Conservation (phyloP, 2,329 filamentous ascomycete species). For the Microdochium nivale region DNA sequence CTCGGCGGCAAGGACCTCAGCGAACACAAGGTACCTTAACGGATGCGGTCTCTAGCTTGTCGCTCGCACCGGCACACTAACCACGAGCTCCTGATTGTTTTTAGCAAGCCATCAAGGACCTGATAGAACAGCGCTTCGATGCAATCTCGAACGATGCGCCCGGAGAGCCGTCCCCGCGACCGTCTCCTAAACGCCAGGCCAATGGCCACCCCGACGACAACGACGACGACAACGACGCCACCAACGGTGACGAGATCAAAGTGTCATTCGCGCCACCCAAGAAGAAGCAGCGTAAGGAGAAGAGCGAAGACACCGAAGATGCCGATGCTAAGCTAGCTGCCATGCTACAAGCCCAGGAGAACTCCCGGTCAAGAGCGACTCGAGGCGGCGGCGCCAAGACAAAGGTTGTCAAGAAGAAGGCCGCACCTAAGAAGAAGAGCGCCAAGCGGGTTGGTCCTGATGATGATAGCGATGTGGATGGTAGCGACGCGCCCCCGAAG, state of each 20-base stretch:
- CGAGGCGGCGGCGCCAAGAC: conserved; percentile 58
- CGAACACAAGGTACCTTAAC: conserved; percentile 44
- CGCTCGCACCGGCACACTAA: background rate
- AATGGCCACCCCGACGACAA: conserved; percentile 20
- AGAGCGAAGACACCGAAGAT: conserved; percentile 54
- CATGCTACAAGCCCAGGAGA: conserved; percentile 86
- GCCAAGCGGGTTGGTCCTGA: conserved; percentile 65
- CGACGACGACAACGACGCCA: conserved; percentile 21
- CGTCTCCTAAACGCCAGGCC: conserved; percentile 12
- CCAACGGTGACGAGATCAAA: conserved; percentile 32
- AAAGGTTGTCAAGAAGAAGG: conserved; percentile 48
- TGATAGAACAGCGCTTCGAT: conserved; percentile 70
- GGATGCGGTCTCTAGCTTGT: background rate
- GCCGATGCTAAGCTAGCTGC: conserved; percentile 84
- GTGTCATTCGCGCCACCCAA: conserved; percentile 39
- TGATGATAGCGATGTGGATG: conserved; percentile 71
- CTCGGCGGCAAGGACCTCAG: conserved; percentile 49
- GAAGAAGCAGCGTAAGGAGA: conserved; percentile 59
- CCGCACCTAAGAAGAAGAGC: conserved; percentile 61
- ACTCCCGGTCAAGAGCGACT: conserved; percentile 65
- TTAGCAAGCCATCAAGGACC: conserved; percentile 59
- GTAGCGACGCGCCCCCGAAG: conserved; percentile 57
- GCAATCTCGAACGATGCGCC: conserved; percentile 45
- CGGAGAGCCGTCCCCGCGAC: conserved; percentile 3
- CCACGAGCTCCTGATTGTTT: background rate